Evolutionary conservation across 2,329 filamentous ascomycete genomes (phyloP), one percentile per base, ranked within the genome.

Genomic region (Pyricularia sp.): DNA sequence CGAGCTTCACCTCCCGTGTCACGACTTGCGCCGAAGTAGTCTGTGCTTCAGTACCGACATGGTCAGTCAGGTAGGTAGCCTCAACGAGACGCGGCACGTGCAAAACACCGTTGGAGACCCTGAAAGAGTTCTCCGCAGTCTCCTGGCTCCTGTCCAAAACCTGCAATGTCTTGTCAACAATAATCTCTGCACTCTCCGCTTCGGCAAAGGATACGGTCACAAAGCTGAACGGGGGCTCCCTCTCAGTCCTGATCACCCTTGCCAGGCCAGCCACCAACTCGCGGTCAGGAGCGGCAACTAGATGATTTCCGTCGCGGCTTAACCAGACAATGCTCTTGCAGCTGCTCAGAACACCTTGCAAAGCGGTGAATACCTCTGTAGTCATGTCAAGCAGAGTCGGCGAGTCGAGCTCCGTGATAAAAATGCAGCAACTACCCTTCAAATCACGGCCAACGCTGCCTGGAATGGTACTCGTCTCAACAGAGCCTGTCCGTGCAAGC

Each of bases 141-240:
- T 22, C 13, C 24, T 62, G 26, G 22, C 40, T 40, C 35, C 40
- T 40, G 24, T 19, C 53, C 57, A 68, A 44, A 30, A 68, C 63
- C 53, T 66, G 49, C 19, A 66, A 12, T 16, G 66, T 65, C 28
- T 62, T 68, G 4, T 66, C 62, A 13, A 64, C 66, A 3, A 71
- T 57, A 10, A 16, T 49, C 13, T 64, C 40, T 2, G 64, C 7
- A 8, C 35, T 26, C 19, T 65, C 67, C n/a, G 60, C 64, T 55
- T 62, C 53, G 4, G 69, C 69, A 28, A 70, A 70, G 24, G 70
- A 70, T 2, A 72, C 40, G 8, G 67, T 70, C 31, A 66, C 62
- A 33, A 71, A 68, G 26, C 66, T 64, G 24, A 69, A 57, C 19
- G 31, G 22, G 1, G 68, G 67, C n/a, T 66, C 33, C 28, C 67